Base-by-base conservation (phyloP, 768 basidiomycete species). In the Exsudoporus frostii region DNA sequence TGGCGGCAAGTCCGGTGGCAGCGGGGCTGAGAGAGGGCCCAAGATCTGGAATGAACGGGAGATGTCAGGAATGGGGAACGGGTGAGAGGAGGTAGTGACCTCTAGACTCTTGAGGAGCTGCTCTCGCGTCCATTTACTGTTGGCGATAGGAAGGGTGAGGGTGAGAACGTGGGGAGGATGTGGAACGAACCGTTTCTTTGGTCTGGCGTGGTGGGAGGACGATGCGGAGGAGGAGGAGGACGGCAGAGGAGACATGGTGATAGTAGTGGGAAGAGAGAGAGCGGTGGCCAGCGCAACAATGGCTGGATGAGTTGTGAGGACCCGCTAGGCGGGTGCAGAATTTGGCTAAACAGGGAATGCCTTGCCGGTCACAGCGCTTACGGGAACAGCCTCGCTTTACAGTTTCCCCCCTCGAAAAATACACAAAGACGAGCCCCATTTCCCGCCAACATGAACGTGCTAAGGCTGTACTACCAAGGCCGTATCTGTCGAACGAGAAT, bases 1-100 rank as follows among this genome's bases (percentile, higher is more conserved):
- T 54, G 74, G 72, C 43, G 76, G 77, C 45, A 78, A 62, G 49
- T 74, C 69, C 56, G 74, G 71, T 51, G 79, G 75, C 47, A 78
- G 74, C 42, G 72, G 72, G n/a, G 68, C 53, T 33, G 68, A 63
- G 54, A 74, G 68, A 33, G 71, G 57, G 48, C 76, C 71, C 56
- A 76, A 61, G 65, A 76, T 74, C 78, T 79, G 62, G 24, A 50
- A 48, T 38, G 19, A 41, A 3, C 27, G 25, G 34, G 40, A 42
- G 32, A 30, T 50, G 61, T 68, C 53, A 66, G 68, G 45, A 59
- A 51, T 22, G 17, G 49, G 42, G 33, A 22, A 45, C 13, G 36
- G 47, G 20, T 33, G 52, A 37, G 50, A 37, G 45, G 40, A 34
- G 38, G 57, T 4, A 27, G 7, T 51, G 55, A 78, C 78, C 74